A percentile compares a stretch with the other conserved stretches of the same genome.
Evolutionary conservation across 495 filamentous ascomycete species (phyloP).

Genomic region (Lichenothelia convexa): DNA sequence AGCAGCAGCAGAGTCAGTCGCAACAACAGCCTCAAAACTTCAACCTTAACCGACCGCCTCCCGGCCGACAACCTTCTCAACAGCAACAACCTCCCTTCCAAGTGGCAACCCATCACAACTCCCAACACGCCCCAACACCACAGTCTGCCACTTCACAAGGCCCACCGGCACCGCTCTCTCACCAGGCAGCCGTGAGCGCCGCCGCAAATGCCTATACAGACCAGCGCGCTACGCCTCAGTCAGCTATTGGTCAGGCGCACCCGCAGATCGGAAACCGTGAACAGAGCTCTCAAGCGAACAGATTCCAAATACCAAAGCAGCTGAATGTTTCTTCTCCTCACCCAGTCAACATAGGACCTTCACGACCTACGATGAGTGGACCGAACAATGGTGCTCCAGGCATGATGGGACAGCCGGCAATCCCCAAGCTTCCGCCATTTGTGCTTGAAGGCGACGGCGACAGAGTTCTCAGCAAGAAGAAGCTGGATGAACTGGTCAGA

Average conservation of each 20-base stretch:
- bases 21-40: neutral
- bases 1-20: neutral
- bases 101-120: conserved; percentile 22
- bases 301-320: conserved; percentile 48
- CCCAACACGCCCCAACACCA: conserved; percentile 16
- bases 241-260: neutral
- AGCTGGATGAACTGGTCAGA: conserved; percentile 83
- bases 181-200: conserved; percentile 41
- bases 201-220: conserved; percentile 40
- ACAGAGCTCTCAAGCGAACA: conserved; percentile 18
- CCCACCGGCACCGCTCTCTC: conserved; percentile 39
- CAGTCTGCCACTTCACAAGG: conserved; percentile 24
- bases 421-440: conserved; percentile 61
- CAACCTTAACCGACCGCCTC: neutral
- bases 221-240: conserved; percentile 14
- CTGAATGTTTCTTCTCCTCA: conserved; percentile 51
- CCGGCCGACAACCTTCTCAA: conserved; percentile 1
- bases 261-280: conserved; percentile 19
- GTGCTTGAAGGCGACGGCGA: conserved; percentile 80
- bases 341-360: conserved; percentile 48
- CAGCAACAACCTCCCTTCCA: neutral
- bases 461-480: conserved; percentile 81
- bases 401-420: conserved; percentile 68
- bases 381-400: conserved; percentile 51
- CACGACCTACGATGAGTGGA: conserved; percentile 66